Evolutionary conservation across 2,329 filamentous ascomycete genomes (phyloP), one percentile per base, ranked within the genome.

Genomic region (Calonectria fujianensis): DNA sequence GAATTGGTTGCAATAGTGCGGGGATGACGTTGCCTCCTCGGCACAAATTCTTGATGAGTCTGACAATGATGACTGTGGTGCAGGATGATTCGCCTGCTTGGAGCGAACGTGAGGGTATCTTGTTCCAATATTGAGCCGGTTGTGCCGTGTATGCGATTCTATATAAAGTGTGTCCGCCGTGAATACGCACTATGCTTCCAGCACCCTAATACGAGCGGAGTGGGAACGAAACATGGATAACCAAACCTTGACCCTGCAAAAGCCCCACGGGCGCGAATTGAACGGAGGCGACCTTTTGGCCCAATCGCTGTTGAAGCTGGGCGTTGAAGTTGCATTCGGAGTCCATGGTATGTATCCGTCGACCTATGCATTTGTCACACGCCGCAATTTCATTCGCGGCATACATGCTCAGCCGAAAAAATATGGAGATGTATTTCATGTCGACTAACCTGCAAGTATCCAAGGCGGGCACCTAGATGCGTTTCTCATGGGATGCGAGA

Each of bases 301-400:
- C 35, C 57, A 63, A 39, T 63, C 57, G 16, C 57, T 63, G 8
- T 41, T 63, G 35, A 63, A 63, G 57, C 20, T 63, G 57, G 57
- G 57, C 7, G 57, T 63, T 24, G 57, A 63, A 41, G 57, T 63
- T 27, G 57, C 57, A 63, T 63, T 63, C 24, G 57, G 57, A 41
- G 35, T 63, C 39, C 57, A 63, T 41, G 57, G 57, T 63, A 63
- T 63, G 57, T 61, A 24, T 41, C 35, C 7, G 18, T 13, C 4
- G 57, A 1, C 14, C 16, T 20, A n/a, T 48, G 20, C n/a, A 13
- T 48, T 48, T 24, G 45, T 24, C 45, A 48, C 11, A 24, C 10
- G 20, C 45, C 45, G 45, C 45, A 13, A 48, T 24, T n/a, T n/a
- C 7, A 48, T 48, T 48, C n/a, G 45, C n/a, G 3, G 11, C 10